A percentile compares a stretch with the other conserved stretches of the same genome.
Conservation (phyloP, 2,329 filamentous ascomycete genomes). For the Colletotrichum sp. region DNA sequence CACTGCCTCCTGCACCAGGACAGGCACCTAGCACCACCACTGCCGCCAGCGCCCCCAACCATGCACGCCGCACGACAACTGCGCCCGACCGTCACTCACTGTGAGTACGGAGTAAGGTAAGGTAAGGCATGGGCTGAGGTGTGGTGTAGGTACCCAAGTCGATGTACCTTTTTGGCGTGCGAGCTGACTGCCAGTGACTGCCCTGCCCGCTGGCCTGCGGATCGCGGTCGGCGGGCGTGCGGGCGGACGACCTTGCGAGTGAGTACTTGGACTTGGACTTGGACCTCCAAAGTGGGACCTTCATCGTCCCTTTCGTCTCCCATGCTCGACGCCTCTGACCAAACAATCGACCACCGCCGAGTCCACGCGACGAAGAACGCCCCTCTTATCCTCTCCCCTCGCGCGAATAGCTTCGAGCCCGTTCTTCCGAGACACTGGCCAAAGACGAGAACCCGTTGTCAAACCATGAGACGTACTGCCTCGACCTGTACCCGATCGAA, state of each 20-base stretch:
- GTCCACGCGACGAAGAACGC: slow-evolving; percentile 11
- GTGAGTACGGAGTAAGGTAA: background rate
- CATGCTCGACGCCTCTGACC: background rate
- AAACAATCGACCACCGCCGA: background rate
- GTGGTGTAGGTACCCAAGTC: background rate
- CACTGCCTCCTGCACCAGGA: background rate
- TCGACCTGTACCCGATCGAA: background rate
- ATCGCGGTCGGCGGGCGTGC: background rate
- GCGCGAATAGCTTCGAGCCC: slow-evolving; percentile 6
- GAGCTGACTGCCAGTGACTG: background rate
- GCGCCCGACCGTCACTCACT: background rate
- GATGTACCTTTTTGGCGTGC: background rate
- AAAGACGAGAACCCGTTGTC: background rate
- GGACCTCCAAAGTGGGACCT: background rate
- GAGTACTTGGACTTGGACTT: background rate
- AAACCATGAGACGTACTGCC: slow-evolving; percentile 10
- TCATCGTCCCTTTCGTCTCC: slow-evolving; percentile 1
- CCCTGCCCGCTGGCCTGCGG: background rate
- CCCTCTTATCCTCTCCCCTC: background rate
- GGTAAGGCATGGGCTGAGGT: background rate
- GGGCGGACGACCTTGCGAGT: background rate
- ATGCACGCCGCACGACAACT: background rate
- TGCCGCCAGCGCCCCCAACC: background rate
- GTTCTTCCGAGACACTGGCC: background rate
- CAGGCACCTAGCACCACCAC: background rate